These are phyloP conservation scores for Pestalotiopsis fici DNA, from an alignment of 2,329 filamentous ascomycete species.

Conservation along the genomic window DNA sequence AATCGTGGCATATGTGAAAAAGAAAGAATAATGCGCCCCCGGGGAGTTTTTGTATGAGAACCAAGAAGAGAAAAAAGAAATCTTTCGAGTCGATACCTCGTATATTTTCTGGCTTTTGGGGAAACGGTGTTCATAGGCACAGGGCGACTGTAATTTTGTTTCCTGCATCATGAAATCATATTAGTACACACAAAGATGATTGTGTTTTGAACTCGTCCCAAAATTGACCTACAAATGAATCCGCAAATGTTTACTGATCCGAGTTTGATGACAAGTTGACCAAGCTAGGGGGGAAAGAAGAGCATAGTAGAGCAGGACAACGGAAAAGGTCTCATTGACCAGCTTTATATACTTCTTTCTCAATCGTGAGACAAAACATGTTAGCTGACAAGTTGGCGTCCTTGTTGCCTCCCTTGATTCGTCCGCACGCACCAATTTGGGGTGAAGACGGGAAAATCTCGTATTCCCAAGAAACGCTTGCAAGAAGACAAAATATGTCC, in stretches of 20 bases:
- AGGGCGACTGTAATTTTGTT: neutral
- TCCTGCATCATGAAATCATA: slow-evolving; percentile 5
- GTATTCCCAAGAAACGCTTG: neutral
- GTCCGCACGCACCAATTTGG: neutral
- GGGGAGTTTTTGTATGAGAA: neutral
- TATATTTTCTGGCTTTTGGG: slow-evolving; percentile 1
- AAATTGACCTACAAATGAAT: too few relatives aligned
- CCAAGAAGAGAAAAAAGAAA: neutral
- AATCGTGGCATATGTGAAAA: neutral
- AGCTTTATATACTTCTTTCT: too few relatives aligned
- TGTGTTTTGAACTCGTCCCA: too few relatives aligned
- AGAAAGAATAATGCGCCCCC: neutral
- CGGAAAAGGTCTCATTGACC: too few relatives aligned
- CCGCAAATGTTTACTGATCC: too few relatives aligned
- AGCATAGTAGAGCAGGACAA: too few relatives aligned
- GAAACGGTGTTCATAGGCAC: slow-evolving; percentile 9
- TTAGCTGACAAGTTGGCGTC: too few relatives aligned
- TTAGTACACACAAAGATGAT: neutral
- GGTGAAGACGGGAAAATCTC: neutral
- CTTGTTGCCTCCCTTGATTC: too few relatives aligned
- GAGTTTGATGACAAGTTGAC: too few relatives aligned
- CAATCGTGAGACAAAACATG: too few relatives aligned
- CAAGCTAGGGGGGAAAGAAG: too few relatives aligned
- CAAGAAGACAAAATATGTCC: neutral
- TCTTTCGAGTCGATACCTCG: slow-evolving; percentile 7